These are phyloP conservation scores for Plectosphaerella cucumerina DNA, from an alignment of 2,329 filamentous ascomycete genomes.

Conservation along the genomic window DNA sequence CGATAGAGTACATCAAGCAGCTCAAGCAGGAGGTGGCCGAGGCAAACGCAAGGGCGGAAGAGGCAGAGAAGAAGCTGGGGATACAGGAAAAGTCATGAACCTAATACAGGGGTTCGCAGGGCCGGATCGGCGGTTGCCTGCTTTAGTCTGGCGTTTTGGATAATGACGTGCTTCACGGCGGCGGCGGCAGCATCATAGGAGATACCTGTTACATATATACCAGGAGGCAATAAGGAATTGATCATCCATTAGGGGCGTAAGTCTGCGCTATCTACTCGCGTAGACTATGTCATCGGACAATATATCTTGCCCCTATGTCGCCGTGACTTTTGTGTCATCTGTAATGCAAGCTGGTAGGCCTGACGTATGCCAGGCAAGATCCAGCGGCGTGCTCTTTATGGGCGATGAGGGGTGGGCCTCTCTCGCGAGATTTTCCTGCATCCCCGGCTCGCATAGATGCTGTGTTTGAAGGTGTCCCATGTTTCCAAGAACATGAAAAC, in stretches of 20 bases:
- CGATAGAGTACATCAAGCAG: slow-evolving; percentile 90
- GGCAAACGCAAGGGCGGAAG: slow-evolving; percentile 58
- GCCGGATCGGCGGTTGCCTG: neutral
- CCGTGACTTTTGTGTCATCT: too few species aligned
- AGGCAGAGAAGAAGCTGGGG: slow-evolving; percentile 59
- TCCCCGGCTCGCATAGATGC: too few species aligned
- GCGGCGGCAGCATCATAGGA: neutral
- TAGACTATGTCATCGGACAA: too few species aligned
- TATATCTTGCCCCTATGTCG: too few species aligned
- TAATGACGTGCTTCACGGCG: neutral
- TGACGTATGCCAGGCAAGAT: too few species aligned
- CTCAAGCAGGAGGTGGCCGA: slow-evolving; percentile 70
- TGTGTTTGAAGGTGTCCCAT: too few species aligned
- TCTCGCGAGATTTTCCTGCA: too few species aligned
- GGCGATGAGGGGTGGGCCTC: too few species aligned
- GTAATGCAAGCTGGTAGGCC: too few species aligned
- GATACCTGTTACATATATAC: neutral
- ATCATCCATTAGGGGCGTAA: neutral
- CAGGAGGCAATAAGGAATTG: neutral
- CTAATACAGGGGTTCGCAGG: too few species aligned
- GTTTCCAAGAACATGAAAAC: neutral
- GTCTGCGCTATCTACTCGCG: neutral
- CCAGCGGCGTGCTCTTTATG: too few species aligned
- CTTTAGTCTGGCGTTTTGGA: neutral
- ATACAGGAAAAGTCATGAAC: neutral